Evolutionary conservation across 441 rosid genomes (phyloP).

Genomic region (Monsonia emarginata): DNA sequence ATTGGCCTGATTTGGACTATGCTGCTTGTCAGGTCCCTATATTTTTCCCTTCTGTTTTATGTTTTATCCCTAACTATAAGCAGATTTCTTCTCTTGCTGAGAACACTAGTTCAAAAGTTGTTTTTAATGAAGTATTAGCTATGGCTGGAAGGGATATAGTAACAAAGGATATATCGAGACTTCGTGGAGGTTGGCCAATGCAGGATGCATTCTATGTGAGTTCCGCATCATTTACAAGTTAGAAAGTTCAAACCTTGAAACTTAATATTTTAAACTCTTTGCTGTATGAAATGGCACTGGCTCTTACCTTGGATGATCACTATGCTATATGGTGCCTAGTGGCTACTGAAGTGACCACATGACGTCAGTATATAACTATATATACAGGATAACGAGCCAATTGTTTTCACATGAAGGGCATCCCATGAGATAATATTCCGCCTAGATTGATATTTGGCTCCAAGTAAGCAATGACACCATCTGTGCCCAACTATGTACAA

Average conservation of each 20-base stretch:
- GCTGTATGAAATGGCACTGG: background rate
- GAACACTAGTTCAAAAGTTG: conserved; percentile 63
- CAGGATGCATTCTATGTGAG: conserved; percentile 94
- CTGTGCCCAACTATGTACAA: background rate
- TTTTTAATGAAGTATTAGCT: conserved; percentile 76
- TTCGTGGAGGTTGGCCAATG: conserved; percentile 99
- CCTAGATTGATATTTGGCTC: background rate
- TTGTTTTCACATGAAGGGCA: background rate
- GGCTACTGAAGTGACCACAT: background rate
- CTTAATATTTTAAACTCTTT: background rate
- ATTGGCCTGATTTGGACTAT: conserved; percentile 9
- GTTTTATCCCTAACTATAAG: conserved; percentile 37
- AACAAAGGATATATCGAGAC: conserved; percentile 91
- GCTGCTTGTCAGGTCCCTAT: conserved; percentile 17
- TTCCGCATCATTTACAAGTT: conserved; percentile 16
- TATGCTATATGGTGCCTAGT: background rate
- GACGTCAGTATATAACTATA: background rate
- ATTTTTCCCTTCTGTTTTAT: conserved; percentile 2
- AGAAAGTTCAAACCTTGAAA: background rate
- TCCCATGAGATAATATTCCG: background rate
- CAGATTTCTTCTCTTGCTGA: conserved; percentile 85
- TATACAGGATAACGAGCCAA: background rate
- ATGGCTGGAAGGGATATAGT: conserved; percentile 80
- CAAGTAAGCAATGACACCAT: background rate
- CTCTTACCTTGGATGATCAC: background rate